A percentile compares a stretch with the other conserved stretches of the same genome.
phyloP scores from a whole-genome alignment of 306 rosid genomes.

The Sechiopsis laciniata region DNA sequence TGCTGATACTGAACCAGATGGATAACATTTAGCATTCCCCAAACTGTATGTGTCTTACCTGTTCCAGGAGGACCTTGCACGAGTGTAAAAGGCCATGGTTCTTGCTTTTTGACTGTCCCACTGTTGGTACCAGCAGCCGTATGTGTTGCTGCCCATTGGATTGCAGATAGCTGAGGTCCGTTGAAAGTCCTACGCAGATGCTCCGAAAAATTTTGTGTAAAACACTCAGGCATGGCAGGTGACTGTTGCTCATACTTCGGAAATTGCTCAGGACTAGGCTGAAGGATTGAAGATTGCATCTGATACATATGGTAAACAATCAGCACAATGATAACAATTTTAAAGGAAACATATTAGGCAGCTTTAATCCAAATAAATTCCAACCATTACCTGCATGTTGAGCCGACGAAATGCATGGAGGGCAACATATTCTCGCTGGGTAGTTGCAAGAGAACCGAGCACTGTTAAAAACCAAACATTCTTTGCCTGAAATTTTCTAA shows the following conservation, averaged over 20 bases:
- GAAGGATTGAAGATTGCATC: constrained; percentile 98
- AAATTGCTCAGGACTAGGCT: constrained; percentile 92
- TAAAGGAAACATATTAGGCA: constrained; percentile 3
- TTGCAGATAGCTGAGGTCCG: constrained; percentile 90
- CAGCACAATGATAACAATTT: constrained; percentile 8
- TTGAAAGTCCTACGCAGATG: constrained; percentile 81
- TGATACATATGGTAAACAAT: constrained; percentile 31
- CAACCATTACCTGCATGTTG: constrained; percentile 64
- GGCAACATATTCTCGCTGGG: constrained; percentile 91
- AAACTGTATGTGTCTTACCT: constrained; percentile 97
- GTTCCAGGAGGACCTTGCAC: constrained; percentile 99
- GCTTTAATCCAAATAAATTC: constrained; percentile 13
- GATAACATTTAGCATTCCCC: constrained; percentile 99
- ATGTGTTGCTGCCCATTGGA: constrained; percentile 97
- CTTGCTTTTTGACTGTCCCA: constrained; percentile 71
- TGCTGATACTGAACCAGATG: constrained; percentile 98
- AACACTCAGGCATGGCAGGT: constrained; percentile 96
- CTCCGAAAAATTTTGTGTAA: constrained; percentile 80
- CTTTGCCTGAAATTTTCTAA: constrained; percentile 70
- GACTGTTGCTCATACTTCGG: constrained; percentile 89
- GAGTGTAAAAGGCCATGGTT: constrained; percentile 98
- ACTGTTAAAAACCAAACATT: constrained; percentile 78
- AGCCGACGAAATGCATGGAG: constrained; percentile 97
- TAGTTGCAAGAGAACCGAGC: constrained; percentile 97
- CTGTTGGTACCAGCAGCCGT: constrained; percentile 98